phyloP scores from a whole-genome alignment of 1,139 yeast species.

The Wickerhamomyces sp. region DNA sequence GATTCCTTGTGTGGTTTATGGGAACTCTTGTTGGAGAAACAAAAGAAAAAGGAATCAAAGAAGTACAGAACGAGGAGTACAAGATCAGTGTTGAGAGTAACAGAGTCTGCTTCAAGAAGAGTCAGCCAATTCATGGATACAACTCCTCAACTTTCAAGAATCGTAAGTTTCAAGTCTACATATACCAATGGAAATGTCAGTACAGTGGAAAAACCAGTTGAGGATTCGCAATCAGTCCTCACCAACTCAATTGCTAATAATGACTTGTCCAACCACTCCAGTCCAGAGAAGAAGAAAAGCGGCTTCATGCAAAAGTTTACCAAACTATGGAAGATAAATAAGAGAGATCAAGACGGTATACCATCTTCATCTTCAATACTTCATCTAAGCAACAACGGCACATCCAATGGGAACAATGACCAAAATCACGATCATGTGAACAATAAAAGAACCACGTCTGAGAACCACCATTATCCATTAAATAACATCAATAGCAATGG shows the following conservation, averaged over 20 bases:
- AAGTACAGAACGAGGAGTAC: conserved; percentile 39
- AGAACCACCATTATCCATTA: not conserved
- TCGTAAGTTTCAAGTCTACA: conserved; percentile 17
- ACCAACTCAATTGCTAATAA: not conserved
- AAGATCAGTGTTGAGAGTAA: conserved; percentile 39
- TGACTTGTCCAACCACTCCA: conserved; percentile 4
- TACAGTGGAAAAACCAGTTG: not conserved
- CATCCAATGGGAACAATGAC: not conserved
- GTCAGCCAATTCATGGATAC: conserved; percentile 23
- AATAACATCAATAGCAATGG: not conserved
- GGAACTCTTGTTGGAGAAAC: conserved; percentile 67
- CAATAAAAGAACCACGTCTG: not conserved
- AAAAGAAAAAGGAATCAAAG: conserved; percentile 42
- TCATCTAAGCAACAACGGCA: not conserved
- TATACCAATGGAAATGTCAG: not conserved
- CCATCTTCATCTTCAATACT: not conserved
- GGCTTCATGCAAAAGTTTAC: conserved; percentile 19
- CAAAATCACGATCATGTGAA: not conserved
- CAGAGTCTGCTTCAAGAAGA: conserved; percentile 24
- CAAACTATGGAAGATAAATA: conserved; percentile 19
- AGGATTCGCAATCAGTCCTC: not conserved
- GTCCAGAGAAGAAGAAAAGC: conserved; percentile 21
- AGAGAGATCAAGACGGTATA: conserved; percentile 6
- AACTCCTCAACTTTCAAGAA: conserved; percentile 21
- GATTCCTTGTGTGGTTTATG: conserved; percentile 84